phyloP scores from a whole-genome alignment of 495 filamentous ascomycete genomes.

The Acidomyces sp. region DNA sequence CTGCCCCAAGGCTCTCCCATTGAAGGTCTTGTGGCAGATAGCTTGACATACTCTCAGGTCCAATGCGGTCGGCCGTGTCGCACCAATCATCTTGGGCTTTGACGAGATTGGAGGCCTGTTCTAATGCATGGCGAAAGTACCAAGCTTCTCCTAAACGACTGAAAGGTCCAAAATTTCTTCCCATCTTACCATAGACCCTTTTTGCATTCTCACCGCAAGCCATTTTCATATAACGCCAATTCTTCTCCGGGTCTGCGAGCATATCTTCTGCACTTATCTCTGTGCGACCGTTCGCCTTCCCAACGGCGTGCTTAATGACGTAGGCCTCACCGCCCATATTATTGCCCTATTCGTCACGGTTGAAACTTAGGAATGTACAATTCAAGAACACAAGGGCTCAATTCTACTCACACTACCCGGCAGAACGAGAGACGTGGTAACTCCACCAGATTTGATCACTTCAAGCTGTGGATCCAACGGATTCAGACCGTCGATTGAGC shows the following conservation, averaged over 20 bases:
- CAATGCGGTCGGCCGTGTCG: slow-evolving; percentile 31
- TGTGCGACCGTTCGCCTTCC: slow-evolving; percentile 28
- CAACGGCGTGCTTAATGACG: slow-evolving; percentile 41
- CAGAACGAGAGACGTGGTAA: slow-evolving; percentile 51
- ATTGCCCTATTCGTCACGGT: too few species aligned
- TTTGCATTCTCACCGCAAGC: slow-evolving; percentile 56
- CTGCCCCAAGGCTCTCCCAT: slow-evolving; percentile 45
- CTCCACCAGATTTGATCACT: slow-evolving; percentile 54
- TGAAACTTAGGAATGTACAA: too few species aligned
- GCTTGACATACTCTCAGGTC: slow-evolving; percentile 21
- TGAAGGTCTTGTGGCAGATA: slow-evolving; percentile 40
- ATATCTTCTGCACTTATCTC: slow-evolving; percentile 38
- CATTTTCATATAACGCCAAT: slow-evolving; percentile 54
- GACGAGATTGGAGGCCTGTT: slow-evolving; percentile 38
- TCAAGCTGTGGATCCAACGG: slow-evolving; percentile 42
- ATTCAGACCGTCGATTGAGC: slow-evolving; percentile 44
- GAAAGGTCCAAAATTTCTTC: slow-evolving; percentile 21
- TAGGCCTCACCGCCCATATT: slow-evolving; percentile 56
- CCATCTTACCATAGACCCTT: slow-evolving; percentile 31
- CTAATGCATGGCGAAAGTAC: slow-evolving; percentile 49
- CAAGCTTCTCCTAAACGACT: slow-evolving; percentile 45
- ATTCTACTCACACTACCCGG: slow-evolving; percentile 51
- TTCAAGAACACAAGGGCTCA: too few species aligned
- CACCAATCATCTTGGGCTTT: slow-evolving; percentile 50
- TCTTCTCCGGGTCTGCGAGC: slow-evolving; percentile 34